Conservation (phyloP, 2,329 filamentous ascomycete species). For the Epichloe coenophiala region DNA sequence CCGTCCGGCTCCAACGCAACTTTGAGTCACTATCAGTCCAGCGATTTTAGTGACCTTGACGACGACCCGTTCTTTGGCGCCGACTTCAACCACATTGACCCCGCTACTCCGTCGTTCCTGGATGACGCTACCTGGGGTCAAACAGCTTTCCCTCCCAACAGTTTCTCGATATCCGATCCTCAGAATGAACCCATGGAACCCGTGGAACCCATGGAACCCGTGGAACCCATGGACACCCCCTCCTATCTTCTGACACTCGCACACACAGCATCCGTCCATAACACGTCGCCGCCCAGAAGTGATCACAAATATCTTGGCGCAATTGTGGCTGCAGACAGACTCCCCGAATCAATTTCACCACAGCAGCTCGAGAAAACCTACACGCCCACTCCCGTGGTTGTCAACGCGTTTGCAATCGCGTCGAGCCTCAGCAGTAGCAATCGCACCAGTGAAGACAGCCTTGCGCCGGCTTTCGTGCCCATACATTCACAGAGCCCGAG, state of each 20-base stretch:
- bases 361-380: constrained; percentile 29
- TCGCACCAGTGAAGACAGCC: constrained; percentile 36
- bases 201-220: background rate
- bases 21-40: constrained; percentile 34
- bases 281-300: constrained; percentile 28
- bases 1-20: constrained; percentile 36
- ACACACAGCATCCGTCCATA: constrained; percentile 34
- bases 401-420: constrained; percentile 27
- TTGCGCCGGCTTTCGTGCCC: constrained; percentile 22
- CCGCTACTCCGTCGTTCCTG: constrained; percentile 31
- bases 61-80: constrained; percentile 39
- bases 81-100: constrained; percentile 30
- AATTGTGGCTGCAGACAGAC: constrained; percentile 10
- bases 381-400: constrained; percentile 18
- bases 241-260: constrained; percentile 37
- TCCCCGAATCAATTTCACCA: constrained; percentile 26
- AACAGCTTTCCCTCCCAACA: constrained; percentile 6
- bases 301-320: constrained; percentile 17
- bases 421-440: constrained; percentile 36
- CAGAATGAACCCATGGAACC: constrained; percentile 1
- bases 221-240: constrained; percentile 10
- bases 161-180: background rate
- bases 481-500: constrained; percentile 38
- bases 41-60: constrained; percentile 33
- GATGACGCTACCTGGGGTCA: constrained; percentile 19